Evolutionary conservation across 768 basidiomycete species (phyloP), one percentile per base, ranked within the genome.

Genomic region (Rhodotorula sphaerocarpa): DNA sequence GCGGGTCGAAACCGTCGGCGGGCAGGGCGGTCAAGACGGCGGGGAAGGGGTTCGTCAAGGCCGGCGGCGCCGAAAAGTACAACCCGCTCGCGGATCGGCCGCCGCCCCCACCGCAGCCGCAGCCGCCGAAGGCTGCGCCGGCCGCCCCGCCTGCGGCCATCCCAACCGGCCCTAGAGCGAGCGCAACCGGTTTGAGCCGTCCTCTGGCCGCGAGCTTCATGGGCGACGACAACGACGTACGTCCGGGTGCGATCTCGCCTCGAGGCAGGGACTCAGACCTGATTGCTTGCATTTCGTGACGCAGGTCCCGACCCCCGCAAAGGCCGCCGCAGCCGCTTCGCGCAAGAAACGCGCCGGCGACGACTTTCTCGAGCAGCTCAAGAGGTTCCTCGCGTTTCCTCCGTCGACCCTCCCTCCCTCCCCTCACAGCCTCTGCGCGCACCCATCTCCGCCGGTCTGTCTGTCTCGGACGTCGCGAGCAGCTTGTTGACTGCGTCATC

Each of bases 311-410:
- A 43, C 21, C 0, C 30, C 1, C 5, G 11, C 30, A 52, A 63
- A n/a, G 36, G 5, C 60, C 7, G 5, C 45, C 12, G 55, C 36
- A 7, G 30, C 47, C 1, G 27, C 43, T 12, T 50, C 50, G 1
- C 95, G 90, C 74, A 95, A 95, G 5, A 95, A 90, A 74, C 83
- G 93, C 54, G 90, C 88, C 2, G 97, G 97, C 90, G 92, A 96
- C 75, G 76, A 85, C 3, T 99, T 97, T 74, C 78, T 99, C 54
- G 91, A 95, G 71, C 91, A 99, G 77, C 89, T 99, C 62, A 97
- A 97, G 77, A 83, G 83, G 93, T 87, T 50, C 27, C 79, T 67
- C 36, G 33, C 52, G 28, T 30, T 60, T 34, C 55, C 65, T 51
- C 44, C 42, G 47, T 7, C 50, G 11, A 14, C 30, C 42, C 31